Evolutionary conservation across 2,329 filamentous ascomycete genomes (phyloP).

Genomic region (Pestalotiopsis sp.): DNA sequence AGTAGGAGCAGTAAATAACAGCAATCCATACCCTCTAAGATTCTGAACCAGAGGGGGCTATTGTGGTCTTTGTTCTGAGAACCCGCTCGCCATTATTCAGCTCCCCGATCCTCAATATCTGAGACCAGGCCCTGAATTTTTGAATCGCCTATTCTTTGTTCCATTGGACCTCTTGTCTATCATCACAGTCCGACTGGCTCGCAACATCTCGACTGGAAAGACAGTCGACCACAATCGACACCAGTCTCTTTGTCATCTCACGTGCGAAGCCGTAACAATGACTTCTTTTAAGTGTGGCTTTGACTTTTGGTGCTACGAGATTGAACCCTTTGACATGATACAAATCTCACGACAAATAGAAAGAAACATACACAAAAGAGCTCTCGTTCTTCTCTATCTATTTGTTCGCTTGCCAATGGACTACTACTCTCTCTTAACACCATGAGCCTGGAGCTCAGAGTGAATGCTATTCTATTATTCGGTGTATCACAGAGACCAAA

Average conservation of each 20-base stretch:
- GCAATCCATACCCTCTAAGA: not conserved
- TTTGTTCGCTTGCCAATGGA: not conserved
- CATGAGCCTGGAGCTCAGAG: not conserved
- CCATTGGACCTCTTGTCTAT: not conserved
- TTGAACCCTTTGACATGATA: not conserved
- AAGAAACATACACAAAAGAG: not conserved
- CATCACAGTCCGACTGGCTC: not conserved
- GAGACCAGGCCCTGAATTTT: not conserved
- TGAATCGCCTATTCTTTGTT: not conserved
- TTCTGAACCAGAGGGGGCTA: not conserved
- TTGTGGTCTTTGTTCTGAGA: not conserved
- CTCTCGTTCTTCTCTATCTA: too few species aligned
- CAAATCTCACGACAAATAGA: not conserved
- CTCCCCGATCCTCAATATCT: not conserved
- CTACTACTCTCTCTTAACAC: not conserved
- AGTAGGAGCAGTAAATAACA: not conserved
- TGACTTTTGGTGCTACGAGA: not conserved
- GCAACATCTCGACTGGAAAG: not conserved
- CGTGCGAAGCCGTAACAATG: not conserved
- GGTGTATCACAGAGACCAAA: not conserved
- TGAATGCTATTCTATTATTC: not conserved
- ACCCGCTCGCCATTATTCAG: not conserved
- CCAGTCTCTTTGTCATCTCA: not conserved
- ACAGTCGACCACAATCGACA: not conserved
- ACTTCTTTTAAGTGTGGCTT: constrained; percentile 4